Base-by-base conservation (phyloP, 2,329 filamentous ascomycete genomes). In the Colletotrichum tofieldiae region DNA sequence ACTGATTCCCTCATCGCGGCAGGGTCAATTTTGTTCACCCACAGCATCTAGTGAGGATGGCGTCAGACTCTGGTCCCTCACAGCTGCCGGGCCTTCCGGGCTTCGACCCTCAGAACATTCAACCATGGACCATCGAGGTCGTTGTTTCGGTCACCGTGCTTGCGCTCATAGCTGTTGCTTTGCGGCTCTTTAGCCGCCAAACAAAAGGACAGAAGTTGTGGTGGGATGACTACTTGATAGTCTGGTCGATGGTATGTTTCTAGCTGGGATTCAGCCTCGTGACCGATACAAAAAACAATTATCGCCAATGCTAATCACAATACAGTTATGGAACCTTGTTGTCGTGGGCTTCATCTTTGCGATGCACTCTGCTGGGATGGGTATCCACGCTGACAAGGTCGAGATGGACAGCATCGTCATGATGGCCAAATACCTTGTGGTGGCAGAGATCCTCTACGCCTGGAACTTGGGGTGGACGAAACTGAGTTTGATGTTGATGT, bases 161-260 rank as follows among this genome's bases (percentile, higher is more conserved):
- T 35, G 82, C 85, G 2, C 73, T 83, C 23, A 47, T 80, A 1
- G 77, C 79, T 3, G 83, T 86, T 16, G 77, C 49, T n/a, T 76
- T 87, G 18, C 81, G 86, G 2, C 61, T 87, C 6, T 65, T 82
- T 37, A 83, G 83, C 67, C 83, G 85, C 14, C 79, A 80, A 60
- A 76, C 85, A 55, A 84, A 84, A 56, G 81, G 77, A 3, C 84
- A 86, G 67, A 76, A 77, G 70, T 75, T 87, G 6, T 87, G 86
- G 86, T 86, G 85, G 86, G 86, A 87, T 77, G 86, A 87, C 75
- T 87, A 81, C 76, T 80, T 86, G 76, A 85, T 87, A 67, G 68
- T 87, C 0, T 86, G 83, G 62, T 86, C 86, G 1, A 84, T 85
- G 85, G 85, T 87, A 75, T 55, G 78, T 67, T 5, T 9, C 5